Evolutionary conservation across 129 eudicot genomes (phyloP), one percentile per base, ranked within the genome.

Genomic region (Chrysanthemum seticuspe): DNA sequence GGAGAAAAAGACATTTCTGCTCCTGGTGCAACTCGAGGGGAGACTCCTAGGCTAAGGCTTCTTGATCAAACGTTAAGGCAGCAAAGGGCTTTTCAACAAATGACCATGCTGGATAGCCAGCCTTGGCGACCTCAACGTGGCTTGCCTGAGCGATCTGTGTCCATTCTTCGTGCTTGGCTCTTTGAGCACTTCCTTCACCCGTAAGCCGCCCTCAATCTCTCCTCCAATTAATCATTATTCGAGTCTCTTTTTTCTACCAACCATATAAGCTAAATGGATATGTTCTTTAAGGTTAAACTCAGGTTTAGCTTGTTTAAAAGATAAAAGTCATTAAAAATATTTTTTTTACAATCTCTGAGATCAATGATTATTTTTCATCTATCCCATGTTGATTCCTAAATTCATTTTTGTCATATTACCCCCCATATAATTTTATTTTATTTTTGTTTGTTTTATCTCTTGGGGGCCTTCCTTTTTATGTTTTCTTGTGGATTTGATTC

Each of bases 71-170:
- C 88, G 29, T 11, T 95, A 12, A 85, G 99, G 56, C 95, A 91
- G 60, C 99, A 91, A 78, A 85, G 77, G 50, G 99, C 97, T 16
- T 82, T 88, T 19, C 99, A 95, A 65, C 99, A 95, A 67, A 91
- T 91, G 97, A 83, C 71, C 81, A 83, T 87, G 81, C 85, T 91
- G 90, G 99, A 95, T 57, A 83, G 71, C 58, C 99, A 95, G 69
- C 99, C 99, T 9, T 95, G 99, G 99, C 81, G 99, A 40, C 99
- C 99, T 1, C 97, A 91, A 60, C 88, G 99, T 3, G 99, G 99
- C 7, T 67, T 95, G 47, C 99, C 99, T 0, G 99, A 95, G 51
- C 56, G 97, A 68, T 91, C 99, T 2, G 99, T 95, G 4, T 91
- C 97, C 16, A 78, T 91, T 78, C 97, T 95, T 71, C 93, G 99